phyloP scores from a whole-genome alignment of 106 monocot species.

The Acorus calamus region DNA sequence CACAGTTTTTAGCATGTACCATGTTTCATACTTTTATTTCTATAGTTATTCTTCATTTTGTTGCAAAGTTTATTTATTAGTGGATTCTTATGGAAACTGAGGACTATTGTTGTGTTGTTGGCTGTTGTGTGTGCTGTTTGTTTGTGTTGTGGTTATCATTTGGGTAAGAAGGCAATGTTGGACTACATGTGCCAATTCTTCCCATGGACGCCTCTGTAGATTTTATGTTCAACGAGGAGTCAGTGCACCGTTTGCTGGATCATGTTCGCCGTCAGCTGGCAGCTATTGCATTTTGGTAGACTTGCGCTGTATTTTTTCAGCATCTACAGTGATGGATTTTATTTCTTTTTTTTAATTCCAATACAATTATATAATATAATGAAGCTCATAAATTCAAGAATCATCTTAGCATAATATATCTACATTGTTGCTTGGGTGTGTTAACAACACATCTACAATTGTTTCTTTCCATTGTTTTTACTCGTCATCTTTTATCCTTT shows the following conservation, averaged over 20 bases:
- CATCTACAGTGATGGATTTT: slow-evolving; percentile 16
- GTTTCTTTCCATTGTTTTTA: background rate
- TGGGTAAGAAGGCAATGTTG: slow-evolving; percentile 35
- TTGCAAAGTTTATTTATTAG: background rate
- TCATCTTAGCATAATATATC: background rate
- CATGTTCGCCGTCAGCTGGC: slow-evolving; percentile 27
- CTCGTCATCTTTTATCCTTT: background rate
- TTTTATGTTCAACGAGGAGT: slow-evolving; percentile 20
- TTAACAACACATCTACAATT: slow-evolving; percentile 2
- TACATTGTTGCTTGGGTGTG: background rate
- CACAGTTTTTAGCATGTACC: no score
- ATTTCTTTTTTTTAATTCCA: slow-evolving; percentile 7
- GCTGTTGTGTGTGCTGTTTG: slow-evolving; percentile 37
- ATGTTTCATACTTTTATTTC: background rate
- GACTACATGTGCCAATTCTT: slow-evolving; percentile 23
- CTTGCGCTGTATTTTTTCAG: slow-evolving; percentile 11
- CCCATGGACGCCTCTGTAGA: slow-evolving; percentile 22
- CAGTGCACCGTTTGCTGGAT: slow-evolving; percentile 27
- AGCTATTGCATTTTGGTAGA: slow-evolving; percentile 28
- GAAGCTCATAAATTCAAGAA: background rate
- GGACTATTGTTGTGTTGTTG: slow-evolving; percentile 36
- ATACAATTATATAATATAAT: no score
- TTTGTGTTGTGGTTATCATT: slow-evolving; percentile 24
- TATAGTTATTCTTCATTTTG: slow-evolving; percentile 3
- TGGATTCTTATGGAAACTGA: slow-evolving; percentile 20